Percentiles rank a stretch among this genome's conserved stretches.
These are phyloP conservation scores for Agapanthus africanus DNA, from an alignment of 106 monocot genomes.

Conservation along the genomic window DNA sequence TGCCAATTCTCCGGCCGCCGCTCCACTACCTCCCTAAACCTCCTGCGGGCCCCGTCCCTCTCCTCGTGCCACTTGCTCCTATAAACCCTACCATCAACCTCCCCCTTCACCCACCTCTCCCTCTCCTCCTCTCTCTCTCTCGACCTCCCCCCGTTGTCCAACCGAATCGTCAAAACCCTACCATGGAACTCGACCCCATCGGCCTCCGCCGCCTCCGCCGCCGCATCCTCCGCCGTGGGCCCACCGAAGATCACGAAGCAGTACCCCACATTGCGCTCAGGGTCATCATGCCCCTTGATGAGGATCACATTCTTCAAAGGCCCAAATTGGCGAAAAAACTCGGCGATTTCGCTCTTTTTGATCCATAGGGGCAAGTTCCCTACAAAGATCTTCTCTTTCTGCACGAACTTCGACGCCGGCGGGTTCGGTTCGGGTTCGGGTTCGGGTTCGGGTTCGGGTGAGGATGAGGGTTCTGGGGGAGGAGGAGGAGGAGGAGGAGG, in stretches of 20 bases:
- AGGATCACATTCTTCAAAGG: constrained; percentile 77
- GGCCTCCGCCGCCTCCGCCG: constrained; percentile 64
- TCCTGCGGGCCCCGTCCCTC: constrained; percentile 48
- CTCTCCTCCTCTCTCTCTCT: constrained; percentile 54
- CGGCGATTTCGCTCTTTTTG: constrained; percentile 78
- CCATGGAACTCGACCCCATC: constrained; percentile 91
- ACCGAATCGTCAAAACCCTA: constrained; percentile 54
- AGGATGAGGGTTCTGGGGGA: constrained; percentile 9
- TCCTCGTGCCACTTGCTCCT: constrained; percentile 84
- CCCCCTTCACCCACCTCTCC: constrained; percentile 46
- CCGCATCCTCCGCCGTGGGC: constrained; percentile 57
- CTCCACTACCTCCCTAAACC: constrained; percentile 59
- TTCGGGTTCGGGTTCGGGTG: background rate
- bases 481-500: constrained; percentile 38
- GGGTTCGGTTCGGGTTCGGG: background rate
- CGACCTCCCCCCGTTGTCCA: constrained; percentile 79
- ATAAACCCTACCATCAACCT: constrained; percentile 25
- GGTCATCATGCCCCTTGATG: constrained; percentile 70
- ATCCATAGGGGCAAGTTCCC: constrained; percentile 88
- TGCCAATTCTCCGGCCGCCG: constrained; percentile 73
- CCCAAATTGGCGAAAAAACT: constrained; percentile 92
- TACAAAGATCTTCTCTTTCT: constrained; percentile 78
- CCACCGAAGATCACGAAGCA: constrained; percentile 88
- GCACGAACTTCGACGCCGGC: constrained; percentile 27
- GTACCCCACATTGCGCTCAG: constrained; percentile 84